A percentile compares a stretch with the other conserved stretches of the same genome.
Evolutionary conservation across 2,329 filamentous ascomycete genomes (phyloP).

Genomic region (Diaporthe vaccinii): DNA sequence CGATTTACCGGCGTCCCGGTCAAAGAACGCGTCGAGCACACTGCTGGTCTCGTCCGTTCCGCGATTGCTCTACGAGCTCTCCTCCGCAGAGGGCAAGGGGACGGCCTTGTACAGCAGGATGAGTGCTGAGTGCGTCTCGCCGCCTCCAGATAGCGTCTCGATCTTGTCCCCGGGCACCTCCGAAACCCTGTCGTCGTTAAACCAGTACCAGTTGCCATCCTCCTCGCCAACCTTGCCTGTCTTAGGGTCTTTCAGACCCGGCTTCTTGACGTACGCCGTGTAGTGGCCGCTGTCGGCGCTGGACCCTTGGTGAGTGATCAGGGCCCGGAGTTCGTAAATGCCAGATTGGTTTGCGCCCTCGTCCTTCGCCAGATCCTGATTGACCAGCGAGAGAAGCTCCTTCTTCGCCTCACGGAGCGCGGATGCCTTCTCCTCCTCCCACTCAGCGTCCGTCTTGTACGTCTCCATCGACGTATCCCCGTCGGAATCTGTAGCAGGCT

Average conservation of each 20-base stretch:
- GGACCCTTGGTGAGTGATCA: conserved; percentile 96
- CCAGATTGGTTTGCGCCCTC: conserved; percentile 92
- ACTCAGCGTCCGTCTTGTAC: conserved; percentile 94
- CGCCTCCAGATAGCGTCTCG: conserved; percentile 88
- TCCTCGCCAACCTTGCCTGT: conserved; percentile 84
- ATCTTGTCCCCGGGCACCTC: conserved; percentile 95
- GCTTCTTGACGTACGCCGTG: conserved; percentile 97
- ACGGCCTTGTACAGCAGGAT: conserved; percentile 85
- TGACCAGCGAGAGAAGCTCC: conserved; percentile 84
- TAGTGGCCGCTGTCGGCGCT: conserved; percentile 98
- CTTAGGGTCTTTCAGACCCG: conserved; percentile 77
- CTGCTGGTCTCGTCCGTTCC: background rate
- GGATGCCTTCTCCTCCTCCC: conserved; percentile 86
- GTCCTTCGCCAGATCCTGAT: conserved; percentile 80
- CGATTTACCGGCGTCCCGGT: background rate
- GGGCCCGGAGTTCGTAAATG: conserved; percentile 92
- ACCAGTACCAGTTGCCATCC: conserved; percentile 99
- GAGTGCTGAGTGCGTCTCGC: conserved; percentile 86
- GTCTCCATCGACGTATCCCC: conserved; percentile 82
- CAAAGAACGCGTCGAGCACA: background rate
- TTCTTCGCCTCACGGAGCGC: conserved; percentile 86
- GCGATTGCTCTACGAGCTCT: conserved; percentile 47
- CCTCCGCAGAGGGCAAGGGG: conserved; percentile 73
- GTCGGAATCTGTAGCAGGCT: conserved; percentile 61
- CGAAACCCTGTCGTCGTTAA: conserved; percentile 97